Evolutionary conservation across 192 early-diverging fungal genomes (phyloP).

Genomic region (Coemansia sp.): DNA sequence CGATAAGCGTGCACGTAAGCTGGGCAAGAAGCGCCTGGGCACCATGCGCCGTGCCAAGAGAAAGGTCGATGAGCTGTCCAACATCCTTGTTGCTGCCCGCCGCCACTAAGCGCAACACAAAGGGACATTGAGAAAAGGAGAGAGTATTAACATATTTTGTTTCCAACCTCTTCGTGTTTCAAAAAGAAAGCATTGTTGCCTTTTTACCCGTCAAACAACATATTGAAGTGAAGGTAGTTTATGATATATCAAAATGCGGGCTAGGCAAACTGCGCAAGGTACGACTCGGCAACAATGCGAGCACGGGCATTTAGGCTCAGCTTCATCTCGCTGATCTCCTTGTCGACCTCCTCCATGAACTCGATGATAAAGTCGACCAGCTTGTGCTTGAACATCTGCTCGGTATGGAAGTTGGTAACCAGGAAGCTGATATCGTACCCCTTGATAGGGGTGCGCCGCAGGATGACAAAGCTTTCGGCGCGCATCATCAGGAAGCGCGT

Average conservation of each 20-base stretch:
- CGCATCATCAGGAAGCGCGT: conserved; percentile 97
- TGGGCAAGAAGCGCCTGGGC: conserved; percentile 97
- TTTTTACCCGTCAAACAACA: background rate
- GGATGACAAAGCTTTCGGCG: conserved; percentile 94
- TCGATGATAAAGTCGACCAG: conserved; percentile 98
- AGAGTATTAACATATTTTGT: conserved; percentile 2
- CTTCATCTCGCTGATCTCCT: conserved; percentile 99
- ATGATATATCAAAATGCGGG: background rate
- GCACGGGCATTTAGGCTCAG: conserved; percentile 90
- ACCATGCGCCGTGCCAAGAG: conserved; percentile 96
- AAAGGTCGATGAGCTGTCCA: conserved; percentile 97
- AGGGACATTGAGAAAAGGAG: too few relatives aligned
- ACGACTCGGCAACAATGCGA: conserved; percentile 85
- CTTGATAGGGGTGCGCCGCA: conserved; percentile 88
- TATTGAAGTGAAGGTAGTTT: background rate
- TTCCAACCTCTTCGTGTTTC: background rate
- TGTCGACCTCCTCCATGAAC: conserved; percentile 99
- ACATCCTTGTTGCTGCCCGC: conserved; percentile 91
- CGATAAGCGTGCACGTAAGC: conserved; percentile 99
- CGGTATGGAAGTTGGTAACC: conserved; percentile 96
- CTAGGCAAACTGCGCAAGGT: conserved; percentile 53
- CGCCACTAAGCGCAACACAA: conserved; percentile 53
- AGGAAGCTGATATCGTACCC: conserved; percentile 97
- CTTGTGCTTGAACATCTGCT: conserved; percentile 99
- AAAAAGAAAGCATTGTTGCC: conserved; percentile 7